A percentile compares a stretch with the other conserved stretches of the same genome.
phyloP scores from a whole-genome alignment of 495 filamentous ascomycete genomes.

The Letharia columbiana region DNA sequence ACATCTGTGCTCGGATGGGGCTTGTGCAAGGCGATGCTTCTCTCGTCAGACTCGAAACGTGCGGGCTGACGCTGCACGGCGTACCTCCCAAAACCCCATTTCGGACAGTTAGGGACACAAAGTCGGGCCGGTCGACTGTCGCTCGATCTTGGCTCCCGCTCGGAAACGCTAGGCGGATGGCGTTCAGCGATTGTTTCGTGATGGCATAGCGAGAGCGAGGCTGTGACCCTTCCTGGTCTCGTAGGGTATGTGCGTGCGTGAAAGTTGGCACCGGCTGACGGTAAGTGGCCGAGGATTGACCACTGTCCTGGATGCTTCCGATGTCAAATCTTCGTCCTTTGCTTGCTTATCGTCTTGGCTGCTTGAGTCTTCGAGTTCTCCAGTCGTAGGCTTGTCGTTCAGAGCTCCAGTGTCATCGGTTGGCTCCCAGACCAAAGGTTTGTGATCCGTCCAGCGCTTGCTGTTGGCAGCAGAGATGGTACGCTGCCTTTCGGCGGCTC shows the following conservation, averaged over 20 bases:
- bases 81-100: background rate
- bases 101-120: background rate
- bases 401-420: background rate
- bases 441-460: background rate
- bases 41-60: background rate
- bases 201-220: too few relatives aligned
- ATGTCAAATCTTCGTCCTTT: too few relatives aligned
- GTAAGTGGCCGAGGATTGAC: too few relatives aligned
- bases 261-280: too few relatives aligned
- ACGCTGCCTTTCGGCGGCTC: background rate
- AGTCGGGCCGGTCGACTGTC: background rate
- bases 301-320: too few relatives aligned
- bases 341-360: too few relatives aligned
- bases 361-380: background rate
- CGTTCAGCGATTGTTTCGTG: background rate
- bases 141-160: background rate
- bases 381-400: background rate
- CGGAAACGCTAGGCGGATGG: background rate
- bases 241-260: too few relatives aligned
- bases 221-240: too few relatives aligned
- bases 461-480: background rate
- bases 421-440: background rate
- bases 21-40: background rate
- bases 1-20: background rate
- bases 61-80: background rate